Evolutionary conservation across 192 early-diverging fungal genomes (phyloP).

Genomic region (Polychytrium aggregatum): DNA sequence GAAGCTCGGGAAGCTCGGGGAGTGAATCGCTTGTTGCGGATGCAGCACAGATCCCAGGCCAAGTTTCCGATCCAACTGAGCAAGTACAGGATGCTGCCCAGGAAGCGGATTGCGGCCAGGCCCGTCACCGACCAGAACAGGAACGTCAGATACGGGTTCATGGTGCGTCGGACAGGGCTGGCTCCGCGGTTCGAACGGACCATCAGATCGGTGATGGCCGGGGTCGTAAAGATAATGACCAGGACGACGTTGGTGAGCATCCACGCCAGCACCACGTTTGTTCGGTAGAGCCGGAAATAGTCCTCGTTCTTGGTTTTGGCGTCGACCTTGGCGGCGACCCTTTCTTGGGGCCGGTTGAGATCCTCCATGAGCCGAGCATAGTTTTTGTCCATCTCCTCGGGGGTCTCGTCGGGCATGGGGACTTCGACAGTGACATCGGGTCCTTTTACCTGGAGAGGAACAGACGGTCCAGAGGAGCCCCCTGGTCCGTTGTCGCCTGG

Average conservation of each 20-base stretch:
- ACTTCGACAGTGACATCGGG: slow-evolving; percentile 60
- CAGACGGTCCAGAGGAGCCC: slow-evolving; percentile 52
- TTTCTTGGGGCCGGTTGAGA: slow-evolving; percentile 5
- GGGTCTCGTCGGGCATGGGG: too few species aligned
- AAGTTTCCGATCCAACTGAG: too few species aligned
- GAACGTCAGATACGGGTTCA: slow-evolving; percentile 67
- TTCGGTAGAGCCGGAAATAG: slow-evolving; percentile 54
- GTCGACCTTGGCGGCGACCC: slow-evolving; percentile 24
- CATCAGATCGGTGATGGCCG: slow-evolving; percentile 13
- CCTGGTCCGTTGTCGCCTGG: slow-evolving; percentile 52
- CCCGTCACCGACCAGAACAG: slow-evolving; percentile 82
- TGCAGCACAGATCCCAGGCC: too few species aligned
- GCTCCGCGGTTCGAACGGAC: neutral
- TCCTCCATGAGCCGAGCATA: slow-evolving; percentile 5
- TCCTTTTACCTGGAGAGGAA: slow-evolving; percentile 25
- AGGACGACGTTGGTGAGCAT: slow-evolving; percentile 67
- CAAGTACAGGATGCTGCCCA: slow-evolving; percentile 59
- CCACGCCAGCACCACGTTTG: slow-evolving; percentile 39
- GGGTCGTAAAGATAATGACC: slow-evolving; percentile 54
- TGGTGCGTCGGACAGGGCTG: slow-evolving; percentile 8
- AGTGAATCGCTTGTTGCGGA: too few species aligned
- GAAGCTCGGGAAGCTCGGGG: too few species aligned
- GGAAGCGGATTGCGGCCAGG: slow-evolving; percentile 58
- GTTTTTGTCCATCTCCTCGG: slow-evolving; percentile 4
- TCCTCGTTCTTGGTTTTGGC: slow-evolving; percentile 64